Evolutionary conservation across 176 grass and related monocot genomes (phyloP).

Genomic region (Puccinellia tenuiflora): DNA sequence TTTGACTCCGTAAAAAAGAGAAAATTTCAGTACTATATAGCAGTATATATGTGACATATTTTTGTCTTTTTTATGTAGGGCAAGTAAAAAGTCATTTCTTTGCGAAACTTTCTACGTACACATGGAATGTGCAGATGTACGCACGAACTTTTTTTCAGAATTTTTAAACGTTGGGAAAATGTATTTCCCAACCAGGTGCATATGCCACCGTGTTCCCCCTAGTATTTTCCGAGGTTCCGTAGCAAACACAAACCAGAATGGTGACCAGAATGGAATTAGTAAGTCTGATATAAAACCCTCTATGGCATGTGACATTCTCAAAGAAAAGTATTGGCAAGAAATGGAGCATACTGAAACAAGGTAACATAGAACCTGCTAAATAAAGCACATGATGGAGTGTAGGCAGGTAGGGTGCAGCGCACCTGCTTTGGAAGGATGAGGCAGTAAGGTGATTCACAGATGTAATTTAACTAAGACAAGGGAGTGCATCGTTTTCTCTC

Average conservation of each 20-base stretch:
- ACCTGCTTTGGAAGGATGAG: background rate
- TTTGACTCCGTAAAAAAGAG: no score
- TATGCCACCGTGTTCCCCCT: no score
- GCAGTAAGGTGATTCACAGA: background rate
- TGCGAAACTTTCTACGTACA: no score
- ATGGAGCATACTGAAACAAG: background rate
- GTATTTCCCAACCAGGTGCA: no score
- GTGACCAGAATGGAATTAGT: background rate
- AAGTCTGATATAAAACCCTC: background rate
- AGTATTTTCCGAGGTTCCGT: no score
- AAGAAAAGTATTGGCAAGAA: background rate
- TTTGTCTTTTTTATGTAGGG: no score
- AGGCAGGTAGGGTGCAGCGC: background rate
- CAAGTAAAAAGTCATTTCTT: no score
- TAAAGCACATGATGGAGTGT: background rate
- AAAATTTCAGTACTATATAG: no score
- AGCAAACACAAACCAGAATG: background rate
- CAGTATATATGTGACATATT: no score
- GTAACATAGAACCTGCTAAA: background rate
- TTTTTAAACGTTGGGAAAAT: no score
- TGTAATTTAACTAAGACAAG: background rate
- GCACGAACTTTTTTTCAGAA: no score
- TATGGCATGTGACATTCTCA: background rate
- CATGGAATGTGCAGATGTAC: no score
- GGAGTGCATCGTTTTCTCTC: background rate